Percentiles rank a stretch among this genome's conserved stretches.
Evolutionary conservation across 1,284 basidiomycete species (phyloP).

Genomic region (Marasmius fiardii): DNA sequence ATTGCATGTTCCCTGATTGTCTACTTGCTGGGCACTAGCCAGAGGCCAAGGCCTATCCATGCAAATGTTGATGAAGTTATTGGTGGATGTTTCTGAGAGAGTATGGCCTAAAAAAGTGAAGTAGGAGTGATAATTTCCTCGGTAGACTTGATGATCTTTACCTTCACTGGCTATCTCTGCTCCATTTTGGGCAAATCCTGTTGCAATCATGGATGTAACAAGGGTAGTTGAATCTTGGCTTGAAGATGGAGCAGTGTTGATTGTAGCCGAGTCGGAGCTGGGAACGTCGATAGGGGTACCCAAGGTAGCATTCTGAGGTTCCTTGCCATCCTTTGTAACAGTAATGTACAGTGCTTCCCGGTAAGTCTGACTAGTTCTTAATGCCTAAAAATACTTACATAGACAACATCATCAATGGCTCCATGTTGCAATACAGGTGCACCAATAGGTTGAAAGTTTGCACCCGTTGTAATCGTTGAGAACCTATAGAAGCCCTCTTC

Average conservation of each 20-base stretch:
- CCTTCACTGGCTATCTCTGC: no score
- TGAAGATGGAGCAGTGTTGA: no score
- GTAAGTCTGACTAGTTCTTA: not conserved
- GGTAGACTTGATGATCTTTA: not conserved
- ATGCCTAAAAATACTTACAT: conserved; percentile 11
- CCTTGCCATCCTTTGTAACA: not conserved
- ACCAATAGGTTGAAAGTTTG: conserved; percentile 42
- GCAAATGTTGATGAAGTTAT: conserved; percentile 8
- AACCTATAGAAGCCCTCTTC: conserved; percentile 46
- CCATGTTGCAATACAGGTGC: conserved; percentile 40
- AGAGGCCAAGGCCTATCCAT: not conserved
- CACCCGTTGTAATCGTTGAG: conserved; percentile 36
- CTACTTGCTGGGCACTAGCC: not conserved
- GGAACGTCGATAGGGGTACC: no score
- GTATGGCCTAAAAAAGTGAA: not conserved
- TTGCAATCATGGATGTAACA: no score
- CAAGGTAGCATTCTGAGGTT: no score
- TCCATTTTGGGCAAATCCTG: no score
- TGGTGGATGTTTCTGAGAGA: conserved; percentile 1
- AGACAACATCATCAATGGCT: conserved; percentile 8
- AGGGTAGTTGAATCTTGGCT: no score
- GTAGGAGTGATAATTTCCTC: not conserved
- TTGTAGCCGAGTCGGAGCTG: no score
- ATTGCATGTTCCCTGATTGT: not conserved
- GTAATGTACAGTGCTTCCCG: not conserved